Base-by-base conservation (phyloP, 805 yeast genomes). In the Kregervanrija pseudodelftensis region DNA sequence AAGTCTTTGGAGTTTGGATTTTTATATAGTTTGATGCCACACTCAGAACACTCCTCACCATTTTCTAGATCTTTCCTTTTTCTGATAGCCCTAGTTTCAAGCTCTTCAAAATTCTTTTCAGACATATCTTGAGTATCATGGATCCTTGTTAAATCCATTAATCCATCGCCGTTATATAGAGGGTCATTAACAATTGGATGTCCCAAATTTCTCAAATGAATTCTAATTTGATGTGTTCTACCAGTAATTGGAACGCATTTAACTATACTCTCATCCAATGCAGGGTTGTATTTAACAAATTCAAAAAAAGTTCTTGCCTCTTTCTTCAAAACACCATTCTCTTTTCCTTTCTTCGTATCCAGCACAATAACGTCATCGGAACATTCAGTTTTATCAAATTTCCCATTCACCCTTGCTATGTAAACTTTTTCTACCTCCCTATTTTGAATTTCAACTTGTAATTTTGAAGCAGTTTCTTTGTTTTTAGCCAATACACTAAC, bases 221-320 rank as follows among this genome's bases (percentile, higher is more conserved):
- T 74, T 11, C 82, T 60, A 22, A 77, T 76, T 55, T 77, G 82
- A 57, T 77, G 82, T 57, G 74, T 74, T 48, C 73, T 64, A 0
- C 82, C 82, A 1, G 80, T 73, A 7, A 70, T 47, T 0, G 82
- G 81, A 36, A 55, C 56, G 49, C 82, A 77, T 44, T 54, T 44
- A 1, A 77, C 76, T 1, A 77, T 56, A 49, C 77, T 73, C 45
- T 74, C 55, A 44, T 64, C 47, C 32, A 52, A 38, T 0, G 48
- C 43, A 1, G 46, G 14, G 46, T 55, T 57, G 50, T 70, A 73
- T 14, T 41, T 47, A 1, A 74, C 10, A 8, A 59, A 43, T 37
- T 55, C 45, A 47, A 55, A 55, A 3, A 37, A 10, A 2, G 58
- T 63, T 8, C 12, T 11, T 1, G 65, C 64, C 3, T 46, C 17